Evolutionary conservation across 2,329 filamentous ascomycete species (phyloP).

Genomic region (Aquanectria penicillioides): DNA sequence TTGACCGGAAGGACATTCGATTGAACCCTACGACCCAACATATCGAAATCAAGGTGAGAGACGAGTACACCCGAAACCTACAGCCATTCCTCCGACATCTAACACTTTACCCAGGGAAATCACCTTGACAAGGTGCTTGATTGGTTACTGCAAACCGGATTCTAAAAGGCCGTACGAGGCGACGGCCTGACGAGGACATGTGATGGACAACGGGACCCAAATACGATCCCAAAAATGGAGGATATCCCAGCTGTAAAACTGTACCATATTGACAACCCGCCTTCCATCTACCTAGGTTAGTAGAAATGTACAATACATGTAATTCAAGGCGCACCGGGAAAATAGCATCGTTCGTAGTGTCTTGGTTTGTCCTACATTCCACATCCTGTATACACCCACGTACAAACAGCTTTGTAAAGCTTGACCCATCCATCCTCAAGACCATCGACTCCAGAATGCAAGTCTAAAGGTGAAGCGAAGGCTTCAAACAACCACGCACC

Average conservation of each 20-base stretch:
- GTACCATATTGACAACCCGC: constrained; percentile 41
- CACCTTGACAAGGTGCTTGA: constrained; percentile 41
- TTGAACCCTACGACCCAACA: constrained; percentile 74
- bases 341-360: constrained; percentile 36
- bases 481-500: constrained; percentile 41
- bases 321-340: constrained; percentile 39
- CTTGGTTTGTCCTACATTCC: constrained; percentile 40
- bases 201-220: background rate
- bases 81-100: background rate
- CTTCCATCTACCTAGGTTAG: constrained; percentile 30
- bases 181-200: background rate
- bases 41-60: constrained; percentile 75
- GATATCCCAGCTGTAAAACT: constrained; percentile 32
- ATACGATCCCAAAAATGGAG: background rate
- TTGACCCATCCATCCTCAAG: constrained; percentile 33
- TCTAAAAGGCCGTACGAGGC: constrained; percentile 37
- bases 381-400: constrained; percentile 37
- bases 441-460: constrained; percentile 44
- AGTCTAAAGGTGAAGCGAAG: constrained; percentile 41
- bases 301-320: constrained; percentile 44
- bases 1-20: constrained; percentile 64
- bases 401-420: constrained; percentile 34
- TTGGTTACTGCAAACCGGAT: constrained; percentile 49
- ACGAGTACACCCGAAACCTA: background rate
- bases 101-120: constrained; percentile 45